A percentile compares a stretch with the other conserved stretches of the same genome.
These are phyloP conservation scores for Rhizophagus clarus DNA, from an alignment of 192 early-diverging fungal genomes.

Conservation along the genomic window DNA sequence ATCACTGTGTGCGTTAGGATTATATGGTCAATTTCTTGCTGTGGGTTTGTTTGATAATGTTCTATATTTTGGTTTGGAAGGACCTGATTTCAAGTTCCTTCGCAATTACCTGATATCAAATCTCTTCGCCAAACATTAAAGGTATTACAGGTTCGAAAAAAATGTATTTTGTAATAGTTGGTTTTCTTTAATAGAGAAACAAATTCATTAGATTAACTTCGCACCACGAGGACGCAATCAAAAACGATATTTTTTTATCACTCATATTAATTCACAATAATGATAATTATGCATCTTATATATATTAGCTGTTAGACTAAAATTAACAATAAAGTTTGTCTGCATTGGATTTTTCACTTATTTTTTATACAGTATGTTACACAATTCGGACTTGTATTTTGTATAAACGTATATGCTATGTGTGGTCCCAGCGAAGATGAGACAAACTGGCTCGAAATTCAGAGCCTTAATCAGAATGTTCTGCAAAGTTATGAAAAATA, in stretches of 20 bases:
- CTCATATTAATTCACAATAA: too few species aligned
- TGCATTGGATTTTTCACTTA: too few species aligned
- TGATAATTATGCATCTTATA: too few species aligned
- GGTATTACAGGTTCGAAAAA: constrained; percentile 4
- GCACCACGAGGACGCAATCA: neutral
- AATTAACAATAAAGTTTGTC: too few species aligned
- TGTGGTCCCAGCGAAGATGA: too few species aligned
- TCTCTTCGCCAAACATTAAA: neutral
- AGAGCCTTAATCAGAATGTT: too few species aligned
- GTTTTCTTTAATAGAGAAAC: neutral
- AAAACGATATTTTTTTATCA: neutral
- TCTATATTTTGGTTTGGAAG: constrained; percentile 17
- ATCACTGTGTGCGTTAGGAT: neutral
- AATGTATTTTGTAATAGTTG: neutral
- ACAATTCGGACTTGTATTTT: too few species aligned
- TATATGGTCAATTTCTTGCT: constrained; percentile 7
- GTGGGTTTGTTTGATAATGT: constrained; percentile 16
- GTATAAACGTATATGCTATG: too few species aligned
- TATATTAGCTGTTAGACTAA: too few species aligned
- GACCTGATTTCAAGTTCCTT: constrained; percentile 9
- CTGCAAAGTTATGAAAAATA: too few species aligned
- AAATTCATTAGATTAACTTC: neutral
- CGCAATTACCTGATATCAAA: constrained; percentile 19
- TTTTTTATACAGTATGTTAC: too few species aligned
- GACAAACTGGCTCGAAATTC: too few species aligned